Evolutionary conservation across 495 filamentous ascomycete genomes (phyloP), one percentile per base, ranked within the genome.

Genomic region (Neurospora sp.): DNA sequence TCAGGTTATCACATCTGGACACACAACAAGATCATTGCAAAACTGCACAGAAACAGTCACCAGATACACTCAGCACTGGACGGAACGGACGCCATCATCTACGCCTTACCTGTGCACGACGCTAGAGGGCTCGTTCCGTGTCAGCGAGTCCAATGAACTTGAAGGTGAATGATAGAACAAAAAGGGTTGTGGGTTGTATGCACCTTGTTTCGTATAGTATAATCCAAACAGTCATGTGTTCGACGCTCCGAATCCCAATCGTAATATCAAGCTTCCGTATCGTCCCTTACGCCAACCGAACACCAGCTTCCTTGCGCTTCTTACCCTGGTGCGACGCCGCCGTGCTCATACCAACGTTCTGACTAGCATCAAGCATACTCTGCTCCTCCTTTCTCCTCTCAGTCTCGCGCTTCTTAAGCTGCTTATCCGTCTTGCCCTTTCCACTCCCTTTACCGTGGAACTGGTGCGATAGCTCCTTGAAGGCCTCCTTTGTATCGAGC

Each of bases 381-480:
- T 92, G 91, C 0, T 92, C 88, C 84, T 92, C 90, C 75, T 89
- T 87, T 79, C 91, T 91, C 87, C 94, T 95, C 84, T 98, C 94
- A 75, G 95, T 93, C 71, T 95, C 96, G 82, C 97, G 95, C 89
- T 96, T 97, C 89, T 98, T 97, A 69, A 99, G 82, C 70, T 88
- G 85, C 84, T 98, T 98, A 85, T 98, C 95, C 35, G 94, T 98
- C 90, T 99, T 99, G 84, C 92, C 92, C 87, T 98, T 98, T 70
- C 96, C 96, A 78, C 91, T 94, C 59, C 94, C 94, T 84, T 98
- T 98, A 70, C 96, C 96, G 83, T 99, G 96, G 89, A 99, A 99
- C 81, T 96, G 92, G 83, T 99, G 96, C 77, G 90, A 93, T 65
- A 98, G 85, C 78, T 98, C 76, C 78, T 86, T 86, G 86, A 98